Evolutionary conservation across 2,329 filamentous ascomycete genomes (phyloP).

Genomic region (Tricladium varicosporioides): DNA sequence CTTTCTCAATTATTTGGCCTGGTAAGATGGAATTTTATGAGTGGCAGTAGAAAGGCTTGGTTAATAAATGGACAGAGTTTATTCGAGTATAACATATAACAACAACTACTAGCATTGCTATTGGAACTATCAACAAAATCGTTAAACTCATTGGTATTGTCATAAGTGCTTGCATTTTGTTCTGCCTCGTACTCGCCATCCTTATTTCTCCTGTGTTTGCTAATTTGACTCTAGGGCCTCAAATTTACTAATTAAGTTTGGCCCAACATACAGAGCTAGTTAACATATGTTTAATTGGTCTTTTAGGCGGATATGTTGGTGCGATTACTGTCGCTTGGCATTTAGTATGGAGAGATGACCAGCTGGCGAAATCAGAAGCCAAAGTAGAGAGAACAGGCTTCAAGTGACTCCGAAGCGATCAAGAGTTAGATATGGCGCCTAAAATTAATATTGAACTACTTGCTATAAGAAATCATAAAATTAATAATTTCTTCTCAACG

Average conservation of each 20-base stretch:
- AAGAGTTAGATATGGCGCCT: no score
- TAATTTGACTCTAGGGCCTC: neutral
- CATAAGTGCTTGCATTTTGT: slow-evolving; percentile 17
- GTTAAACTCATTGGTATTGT: slow-evolving; percentile 43
- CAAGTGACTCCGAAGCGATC: no score
- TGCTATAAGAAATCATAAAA: no score
- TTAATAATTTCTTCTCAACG: no score
- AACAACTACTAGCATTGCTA: slow-evolving; percentile 40
- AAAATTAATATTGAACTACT: no score
- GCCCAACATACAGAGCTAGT: neutral
- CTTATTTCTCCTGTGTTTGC: neutral
- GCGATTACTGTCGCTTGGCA: neutral
- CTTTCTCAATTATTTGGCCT: slow-evolving; percentile 44
- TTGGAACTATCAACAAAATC: slow-evolving; percentile 43
- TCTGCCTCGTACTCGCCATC: neutral
- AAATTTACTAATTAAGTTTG: neutral
- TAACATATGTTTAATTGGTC: neutral
- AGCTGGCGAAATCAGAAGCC: no score
- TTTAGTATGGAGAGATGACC: neutral
- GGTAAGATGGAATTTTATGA: no score
- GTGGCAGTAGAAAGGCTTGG: neutral
- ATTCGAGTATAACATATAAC: slow-evolving; percentile 42
- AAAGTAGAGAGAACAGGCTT: no score
- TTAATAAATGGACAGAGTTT: slow-evolving; percentile 32
- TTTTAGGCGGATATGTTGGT: neutral